Percentiles rank a stretch among this genome's conserved stretches.
These are phyloP conservation scores for Cercophora newfieldiana DNA, from an alignment of 495 filamentous ascomycete species.

Conservation along the genomic window DNA sequence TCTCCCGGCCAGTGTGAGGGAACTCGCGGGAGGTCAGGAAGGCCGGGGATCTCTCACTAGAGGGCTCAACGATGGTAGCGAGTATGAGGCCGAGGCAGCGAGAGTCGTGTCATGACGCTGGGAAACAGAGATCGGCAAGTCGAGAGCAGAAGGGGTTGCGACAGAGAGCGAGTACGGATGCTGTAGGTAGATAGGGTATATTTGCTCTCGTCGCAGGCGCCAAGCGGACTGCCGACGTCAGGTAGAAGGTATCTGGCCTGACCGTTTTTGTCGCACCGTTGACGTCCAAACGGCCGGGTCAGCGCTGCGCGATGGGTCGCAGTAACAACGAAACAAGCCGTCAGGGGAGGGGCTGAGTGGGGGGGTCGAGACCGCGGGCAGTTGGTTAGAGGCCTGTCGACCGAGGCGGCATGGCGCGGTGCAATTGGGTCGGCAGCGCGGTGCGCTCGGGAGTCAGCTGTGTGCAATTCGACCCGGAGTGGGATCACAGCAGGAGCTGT, in stretches of 20 bases:
- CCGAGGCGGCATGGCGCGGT: neutral
- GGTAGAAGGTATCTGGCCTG: slow-evolving; percentile 4
- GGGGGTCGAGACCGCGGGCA: neutral
- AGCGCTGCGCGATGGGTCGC: slow-evolving; percentile 5
- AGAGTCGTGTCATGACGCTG: slow-evolving; percentile 20
- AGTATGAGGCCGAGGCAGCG: slow-evolving; percentile 23
- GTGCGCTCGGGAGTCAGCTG: neutral
- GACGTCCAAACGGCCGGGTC: slow-evolving; percentile 16
- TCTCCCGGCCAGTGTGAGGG: neutral
- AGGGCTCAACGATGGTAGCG: slow-evolving; percentile 21
- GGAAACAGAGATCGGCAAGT: neutral
- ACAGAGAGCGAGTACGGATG: slow-evolving; percentile 1
- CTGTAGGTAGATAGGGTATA: slow-evolving; percentile 19
- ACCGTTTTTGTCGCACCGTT: slow-evolving; percentile 16
- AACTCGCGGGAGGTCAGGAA: neutral
- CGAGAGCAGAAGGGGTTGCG: slow-evolving; percentile 13
- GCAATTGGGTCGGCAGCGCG: slow-evolving; percentile 1
- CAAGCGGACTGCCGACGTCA: slow-evolving; percentile 14
- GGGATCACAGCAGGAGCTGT: neutral
- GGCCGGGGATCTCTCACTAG: neutral
- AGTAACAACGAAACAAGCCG: slow-evolving; percentile 6
- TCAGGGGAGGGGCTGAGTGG: neutral
- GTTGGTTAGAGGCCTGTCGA: neutral
- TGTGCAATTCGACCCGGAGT: neutral
- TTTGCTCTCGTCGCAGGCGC: slow-evolving; percentile 13